Evolutionary conservation across 805 yeast genomes (phyloP).

Genomic region (Candida sphagnicola): DNA sequence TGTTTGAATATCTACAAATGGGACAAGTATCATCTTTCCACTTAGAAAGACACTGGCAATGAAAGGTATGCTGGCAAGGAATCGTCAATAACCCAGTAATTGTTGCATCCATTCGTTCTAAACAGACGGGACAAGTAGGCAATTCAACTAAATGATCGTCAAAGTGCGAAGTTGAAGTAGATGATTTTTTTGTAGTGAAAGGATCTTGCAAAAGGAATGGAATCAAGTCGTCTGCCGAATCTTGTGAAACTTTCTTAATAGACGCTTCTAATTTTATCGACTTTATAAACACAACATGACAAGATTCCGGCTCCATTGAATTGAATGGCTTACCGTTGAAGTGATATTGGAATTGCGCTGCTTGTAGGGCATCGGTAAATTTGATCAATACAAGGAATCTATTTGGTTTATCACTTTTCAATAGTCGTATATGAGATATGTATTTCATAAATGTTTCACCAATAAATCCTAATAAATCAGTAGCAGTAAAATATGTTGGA

Average conservation of each 20-base stretch:
- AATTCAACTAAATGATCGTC: constrained; percentile 45
- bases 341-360: constrained; percentile 59
- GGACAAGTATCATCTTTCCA: constrained; percentile 94
- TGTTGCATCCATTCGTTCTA: constrained; percentile 80
- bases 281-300: constrained; percentile 72
- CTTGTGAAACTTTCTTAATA: constrained; percentile 7
- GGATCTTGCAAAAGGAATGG: constrained; percentile 76
- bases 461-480: constrained; percentile 76
- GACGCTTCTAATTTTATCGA: constrained; percentile 42
- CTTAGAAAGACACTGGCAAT: constrained; percentile 79
- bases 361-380: constrained; percentile 52
- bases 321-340: constrained; percentile 76
- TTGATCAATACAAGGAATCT: constrained; percentile 77
- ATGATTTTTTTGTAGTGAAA: constrained; percentile 40
- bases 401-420: constrained; percentile 61
- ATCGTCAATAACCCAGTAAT: constrained; percentile 81
- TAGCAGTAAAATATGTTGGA: constrained; percentile 83
- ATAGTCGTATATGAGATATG: constrained; percentile 68
- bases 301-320: constrained; percentile 84
- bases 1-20: constrained; percentile 75
- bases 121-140: constrained; percentile 91
- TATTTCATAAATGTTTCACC: constrained; percentile 55
- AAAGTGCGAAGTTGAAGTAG: not conserved
- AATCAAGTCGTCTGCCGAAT: constrained; percentile 28
- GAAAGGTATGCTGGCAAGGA: constrained; percentile 91